Conservation (phyloP, 129 eudicot genomes). For the Saposhnikovia divaricata region DNA sequence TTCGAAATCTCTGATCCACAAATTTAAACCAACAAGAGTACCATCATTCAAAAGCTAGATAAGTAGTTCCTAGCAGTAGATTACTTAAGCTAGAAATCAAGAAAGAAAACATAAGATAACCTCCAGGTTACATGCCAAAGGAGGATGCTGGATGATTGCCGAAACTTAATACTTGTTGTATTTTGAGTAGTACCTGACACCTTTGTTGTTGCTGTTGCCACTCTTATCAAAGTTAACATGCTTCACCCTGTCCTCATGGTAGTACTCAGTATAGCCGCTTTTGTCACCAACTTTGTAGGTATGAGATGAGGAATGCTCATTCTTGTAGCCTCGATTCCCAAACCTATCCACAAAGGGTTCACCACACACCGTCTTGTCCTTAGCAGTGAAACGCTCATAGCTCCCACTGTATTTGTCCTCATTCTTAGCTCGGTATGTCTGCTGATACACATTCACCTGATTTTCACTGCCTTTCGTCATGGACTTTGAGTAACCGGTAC, state of each 20-base stretch:
- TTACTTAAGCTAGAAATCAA: background rate
- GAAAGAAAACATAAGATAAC: conserved; percentile 4
- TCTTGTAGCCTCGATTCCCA: conserved; percentile 15
- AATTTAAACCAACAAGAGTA: background rate
- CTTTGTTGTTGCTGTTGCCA: background rate
- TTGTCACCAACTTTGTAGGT: conserved; percentile 26
- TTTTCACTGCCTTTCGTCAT: background rate
- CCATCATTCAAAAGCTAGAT: background rate
- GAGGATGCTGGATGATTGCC: background rate
- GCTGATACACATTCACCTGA: background rate
- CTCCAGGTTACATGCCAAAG: background rate
- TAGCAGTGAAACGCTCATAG: conserved; percentile 16
- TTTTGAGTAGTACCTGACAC: background rate
- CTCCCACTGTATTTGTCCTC: conserved; percentile 26
- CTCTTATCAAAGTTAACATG: conserved; percentile 7
- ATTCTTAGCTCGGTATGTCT: background rate
- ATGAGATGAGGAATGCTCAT: conserved; percentile 15
- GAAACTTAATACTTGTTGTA: conserved; percentile 3
- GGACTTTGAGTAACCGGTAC: conserved; percentile 7
- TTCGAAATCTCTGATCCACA: no score
- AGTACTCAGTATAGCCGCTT: conserved; percentile 35
- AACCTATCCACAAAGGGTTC: conserved; percentile 20
- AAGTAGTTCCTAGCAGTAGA: conserved; percentile 5
- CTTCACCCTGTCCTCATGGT: conserved; percentile 22
- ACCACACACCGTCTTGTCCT: conserved; percentile 20